Evolutionary conservation across 2,329 filamentous ascomycete genomes (phyloP), one percentile per base, ranked within the genome.

Genomic region (Didymella lethalis): DNA sequence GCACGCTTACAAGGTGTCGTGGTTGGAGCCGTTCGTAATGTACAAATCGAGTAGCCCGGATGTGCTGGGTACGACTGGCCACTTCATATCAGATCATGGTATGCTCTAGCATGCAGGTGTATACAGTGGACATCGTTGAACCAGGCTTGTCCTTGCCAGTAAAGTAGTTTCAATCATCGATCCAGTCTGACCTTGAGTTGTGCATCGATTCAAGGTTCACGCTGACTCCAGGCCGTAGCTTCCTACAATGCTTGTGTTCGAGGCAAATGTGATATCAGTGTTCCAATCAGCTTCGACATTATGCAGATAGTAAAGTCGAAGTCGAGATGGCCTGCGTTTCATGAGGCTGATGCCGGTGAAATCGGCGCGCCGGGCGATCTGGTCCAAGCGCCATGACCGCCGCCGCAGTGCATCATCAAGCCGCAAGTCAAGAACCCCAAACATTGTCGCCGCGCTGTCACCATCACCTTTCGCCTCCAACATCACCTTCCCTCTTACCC

Each of bases 361-460:
- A 23, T 23, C 23, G 23, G 23, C 23, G 23, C 23, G 23, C 23
- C 23, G 23, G 23, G 23, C 23, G 23, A 23, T 23, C 23, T 23
- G 23, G 23, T n/a, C 32, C 14, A n/a, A 14, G 5, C 14, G 16
- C 16, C 32, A 16, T 16, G 32, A 28, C 47, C 34, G 45, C 49
- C 45, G 49, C 57, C 51, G 52, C 44, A 34, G 25, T 53, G 53
- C 53, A 57, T 61, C 58, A 57, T 61, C 54, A 54, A 57, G 58
- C 58, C 58, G 58, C 58, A 57, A 46, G 53, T 45, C 48, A 49
- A 56, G 34, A 11, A 31, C 34, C 53, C 58, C 54, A 61, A 61
- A 61, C 58, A 57, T 57, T 52, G 49, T 43, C 45, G 53, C 53
- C 45, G 53, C 54, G 50, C 44, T 43, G 44, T 61, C 53, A 54